Evolutionary conservation across 2,329 filamentous ascomycete genomes (phyloP), one percentile per base, ranked within the genome.

Genomic region (Aspergillus sp.): DNA sequence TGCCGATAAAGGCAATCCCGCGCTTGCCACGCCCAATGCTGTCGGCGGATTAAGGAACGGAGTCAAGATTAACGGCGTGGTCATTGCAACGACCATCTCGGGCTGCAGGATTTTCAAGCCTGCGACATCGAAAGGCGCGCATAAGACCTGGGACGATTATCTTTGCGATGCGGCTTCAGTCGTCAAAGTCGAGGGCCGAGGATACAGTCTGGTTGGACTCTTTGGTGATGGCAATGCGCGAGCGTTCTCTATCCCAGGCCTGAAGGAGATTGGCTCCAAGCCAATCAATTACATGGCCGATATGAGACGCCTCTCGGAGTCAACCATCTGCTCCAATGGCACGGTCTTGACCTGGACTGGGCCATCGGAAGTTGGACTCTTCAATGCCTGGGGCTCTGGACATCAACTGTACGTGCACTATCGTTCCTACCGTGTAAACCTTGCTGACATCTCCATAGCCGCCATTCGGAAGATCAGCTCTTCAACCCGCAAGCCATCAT

Each of bases 21-120:
- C 93, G 5, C 73, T 81, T 47, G 94, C 94, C 1, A 91, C 87
- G 0, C 90, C 89, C 7, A 73, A 80, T 10, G 80, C 86, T 2
- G 89, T 97, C 29, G 86, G 85, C n/a, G 85, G 86, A 4, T 78
- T 99, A 1, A 81, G 91, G 45, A 86, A 81, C 45, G 92, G 93
- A 1, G 72, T 78, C 9, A 88, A 88, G 65, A 81, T 94, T 2
- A 86, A 94, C 59, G 94, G 94, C 13, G 85, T 88, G 1, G 74
- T 99, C 10, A 80, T 97, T 43, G 90, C 84, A 52, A 89, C 93
- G 71, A 89, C 87, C 1, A 74, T 77, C 38, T 81, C 81, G 3
- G 90, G 91, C 62, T 87, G 86, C n/a, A 85, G 92, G 51, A 85
- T 99, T 45, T 96, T 97, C 78, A 89, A 87, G 59, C 93, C 94